These are phyloP conservation scores for Musa beccarii DNA, from an alignment of 176 grass and related monocot species.

Conservation along the genomic window DNA sequence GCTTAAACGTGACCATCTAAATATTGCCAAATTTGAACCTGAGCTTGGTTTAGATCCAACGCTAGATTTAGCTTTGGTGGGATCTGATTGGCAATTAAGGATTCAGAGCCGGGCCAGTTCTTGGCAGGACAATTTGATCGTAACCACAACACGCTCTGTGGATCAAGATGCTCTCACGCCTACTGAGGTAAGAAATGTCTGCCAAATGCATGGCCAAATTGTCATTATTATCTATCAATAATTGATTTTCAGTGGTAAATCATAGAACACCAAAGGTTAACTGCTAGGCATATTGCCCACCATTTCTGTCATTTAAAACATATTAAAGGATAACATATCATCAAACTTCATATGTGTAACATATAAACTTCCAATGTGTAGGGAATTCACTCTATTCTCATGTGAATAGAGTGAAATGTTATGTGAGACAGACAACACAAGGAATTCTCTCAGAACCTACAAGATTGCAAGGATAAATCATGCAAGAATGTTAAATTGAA, in stretches of 20 bases:
- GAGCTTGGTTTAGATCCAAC: slow-evolving; percentile 95
- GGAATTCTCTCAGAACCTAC: no score
- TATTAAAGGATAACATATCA: no score
- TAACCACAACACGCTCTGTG: slow-evolving; percentile 82
- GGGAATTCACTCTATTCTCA: no score
- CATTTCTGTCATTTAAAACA: not conserved
- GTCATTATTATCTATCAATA: not conserved
- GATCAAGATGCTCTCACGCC: slow-evolving; percentile 94
- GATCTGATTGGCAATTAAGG: slow-evolving; percentile 97
- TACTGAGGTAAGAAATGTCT: slow-evolving; percentile 50
- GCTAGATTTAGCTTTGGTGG: slow-evolving; percentile 84
- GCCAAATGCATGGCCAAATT: not conserved
- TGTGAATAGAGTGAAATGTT: no score
- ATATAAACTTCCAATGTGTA: no score
- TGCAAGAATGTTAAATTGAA: no score
- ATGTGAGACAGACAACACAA: no score
- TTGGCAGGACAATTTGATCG: slow-evolving; percentile 92
- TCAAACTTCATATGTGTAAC: no score
- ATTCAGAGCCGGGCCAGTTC: slow-evolving; percentile 92
- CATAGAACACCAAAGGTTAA: no score
- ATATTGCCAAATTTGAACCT: slow-evolving; percentile 94
- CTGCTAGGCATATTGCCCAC: no score
- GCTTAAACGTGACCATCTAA: slow-evolving; percentile 91
- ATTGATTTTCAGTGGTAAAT: not conserved
- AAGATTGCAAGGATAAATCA: no score